These are phyloP conservation scores for Gracilaria domingensis DNA, from an alignment of 23 red algal species.

Conservation along the genomic window DNA sequence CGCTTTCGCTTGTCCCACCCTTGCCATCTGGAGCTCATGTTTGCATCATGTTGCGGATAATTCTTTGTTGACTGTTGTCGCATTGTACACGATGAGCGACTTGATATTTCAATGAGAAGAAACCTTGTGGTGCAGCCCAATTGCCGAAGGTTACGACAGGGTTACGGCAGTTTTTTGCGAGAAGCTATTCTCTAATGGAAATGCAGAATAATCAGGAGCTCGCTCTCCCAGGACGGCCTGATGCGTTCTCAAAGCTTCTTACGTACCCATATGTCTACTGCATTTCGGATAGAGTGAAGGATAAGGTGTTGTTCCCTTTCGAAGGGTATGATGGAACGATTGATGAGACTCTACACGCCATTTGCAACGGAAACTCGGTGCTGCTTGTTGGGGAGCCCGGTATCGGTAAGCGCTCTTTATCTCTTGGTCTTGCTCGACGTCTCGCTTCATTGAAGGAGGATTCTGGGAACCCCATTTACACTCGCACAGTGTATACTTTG, in stretches of 20 bases:
- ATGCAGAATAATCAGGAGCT: not conserved
- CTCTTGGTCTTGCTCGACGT: conserved; percentile 57
- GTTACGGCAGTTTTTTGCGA: no score
- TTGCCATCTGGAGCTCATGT: not conserved
- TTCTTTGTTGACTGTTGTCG: not conserved
- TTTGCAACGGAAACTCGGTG: conserved; percentile 54
- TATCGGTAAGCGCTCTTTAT: conserved; percentile 63
- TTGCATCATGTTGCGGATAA: not conserved
- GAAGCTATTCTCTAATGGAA: not conserved
- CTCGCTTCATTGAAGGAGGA: conserved; percentile 5
- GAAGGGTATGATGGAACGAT: conserved; percentile 24
- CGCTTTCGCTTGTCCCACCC: not conserved
- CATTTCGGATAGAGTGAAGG: conserved; percentile 52
- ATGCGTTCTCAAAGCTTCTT: conserved; percentile 9
- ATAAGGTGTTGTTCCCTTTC: conserved; percentile 34
- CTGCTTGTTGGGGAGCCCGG: conserved; percentile 63
- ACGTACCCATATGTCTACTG: conserved; percentile 32
- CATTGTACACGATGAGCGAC: not conserved
- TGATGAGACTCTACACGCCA: conserved; percentile 48
- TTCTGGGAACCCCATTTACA: conserved; percentile 31
- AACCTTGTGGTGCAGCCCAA: not conserved
- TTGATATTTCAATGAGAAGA: not conserved
- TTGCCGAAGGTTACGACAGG: no score
- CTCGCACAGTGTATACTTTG: conserved; percentile 57
- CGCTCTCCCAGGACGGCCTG: not conserved